Evolutionary conservation across 768 basidiomycete genomes (phyloP).

Genomic region (Lentinus tigrinus): DNA sequence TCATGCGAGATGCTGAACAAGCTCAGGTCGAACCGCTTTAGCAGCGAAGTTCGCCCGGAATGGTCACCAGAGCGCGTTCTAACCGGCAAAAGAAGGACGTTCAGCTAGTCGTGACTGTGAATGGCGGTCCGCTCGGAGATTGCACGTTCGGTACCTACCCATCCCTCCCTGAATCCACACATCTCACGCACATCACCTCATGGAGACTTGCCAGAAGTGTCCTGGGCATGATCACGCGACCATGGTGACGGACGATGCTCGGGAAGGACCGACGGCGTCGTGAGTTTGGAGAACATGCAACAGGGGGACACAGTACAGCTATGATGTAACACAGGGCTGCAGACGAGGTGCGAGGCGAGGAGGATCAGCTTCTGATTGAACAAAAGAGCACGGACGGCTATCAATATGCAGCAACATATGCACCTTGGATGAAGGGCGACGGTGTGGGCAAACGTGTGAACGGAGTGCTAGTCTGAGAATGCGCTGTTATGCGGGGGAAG

Average conservation of each 20-base stretch:
- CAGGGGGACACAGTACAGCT: background rate
- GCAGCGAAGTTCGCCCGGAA: conserved; percentile 11
- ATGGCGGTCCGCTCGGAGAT: background rate
- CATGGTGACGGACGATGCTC: background rate
- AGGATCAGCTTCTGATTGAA: background rate
- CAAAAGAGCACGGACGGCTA: background rate
- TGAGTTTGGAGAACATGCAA: background rate
- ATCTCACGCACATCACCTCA: background rate
- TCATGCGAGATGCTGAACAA: background rate
- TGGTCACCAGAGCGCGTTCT: background rate
- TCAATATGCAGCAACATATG: background rate
- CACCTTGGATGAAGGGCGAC: background rate
- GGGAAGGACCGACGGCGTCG: background rate
- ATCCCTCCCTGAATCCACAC: background rate
- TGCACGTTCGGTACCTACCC: background rate
- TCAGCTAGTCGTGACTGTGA: background rate
- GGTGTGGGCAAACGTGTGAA: background rate
- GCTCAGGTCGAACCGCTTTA: background rate
- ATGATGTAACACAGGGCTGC: conserved; percentile 8
- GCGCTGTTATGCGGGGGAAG: conserved; percentile 3
- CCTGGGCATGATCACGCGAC: background rate
- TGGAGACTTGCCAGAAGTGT: background rate
- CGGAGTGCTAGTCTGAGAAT: background rate
- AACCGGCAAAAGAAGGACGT: background rate
- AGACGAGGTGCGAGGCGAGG: background rate